Percentiles rank a stretch among this genome's conserved stretches.
Evolutionary conservation across 306 rosid species (phyloP).

Genomic region (Rosa lucieae): DNA sequence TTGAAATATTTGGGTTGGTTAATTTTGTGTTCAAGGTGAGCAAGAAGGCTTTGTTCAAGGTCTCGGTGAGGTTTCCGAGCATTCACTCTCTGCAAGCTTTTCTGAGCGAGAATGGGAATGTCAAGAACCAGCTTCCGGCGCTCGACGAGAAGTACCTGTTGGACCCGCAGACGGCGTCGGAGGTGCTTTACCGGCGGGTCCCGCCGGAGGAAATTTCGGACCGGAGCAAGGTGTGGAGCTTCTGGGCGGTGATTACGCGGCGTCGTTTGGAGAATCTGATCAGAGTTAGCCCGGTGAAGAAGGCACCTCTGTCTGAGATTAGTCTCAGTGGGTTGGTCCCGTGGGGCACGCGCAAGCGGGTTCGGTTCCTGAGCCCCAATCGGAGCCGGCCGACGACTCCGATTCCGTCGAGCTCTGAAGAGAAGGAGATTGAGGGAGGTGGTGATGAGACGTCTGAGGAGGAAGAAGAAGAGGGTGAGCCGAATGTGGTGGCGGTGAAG

Average conservation of each 20-base stretch:
- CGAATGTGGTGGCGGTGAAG: background rate
- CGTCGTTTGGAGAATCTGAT: background rate
- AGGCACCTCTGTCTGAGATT: constrained; percentile 53
- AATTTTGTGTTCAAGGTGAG: constrained; percentile 27
- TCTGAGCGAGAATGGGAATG: constrained; percentile 25
- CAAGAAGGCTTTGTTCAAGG: constrained; percentile 42
- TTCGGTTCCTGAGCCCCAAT: constrained; percentile 50
- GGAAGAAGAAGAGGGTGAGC: background rate
- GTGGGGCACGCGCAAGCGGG: constrained; percentile 76
- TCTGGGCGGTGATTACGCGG: constrained; percentile 52
- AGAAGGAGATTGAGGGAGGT: background rate
- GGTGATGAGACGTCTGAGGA: background rate
- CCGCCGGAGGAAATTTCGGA: constrained; percentile 45
- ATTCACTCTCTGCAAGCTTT: constrained; percentile 57
- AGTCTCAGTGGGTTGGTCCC: constrained; percentile 61
- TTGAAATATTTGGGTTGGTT: background rate
- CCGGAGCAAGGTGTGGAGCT: constrained; percentile 51
- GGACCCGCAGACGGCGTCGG: constrained; percentile 50
- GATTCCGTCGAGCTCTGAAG: constrained; percentile 17
- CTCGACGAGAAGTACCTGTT: constrained; percentile 62
- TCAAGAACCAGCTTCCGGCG: constrained; percentile 44
- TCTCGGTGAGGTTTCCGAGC: constrained; percentile 72
- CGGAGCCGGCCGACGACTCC: constrained; percentile 18
- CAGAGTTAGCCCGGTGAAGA: background rate
- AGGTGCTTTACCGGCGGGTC: constrained; percentile 52